These are phyloP conservation scores for Neurospora sp. DNA, from an alignment of 495 filamentous ascomycete species.

Conservation along the genomic window DNA sequence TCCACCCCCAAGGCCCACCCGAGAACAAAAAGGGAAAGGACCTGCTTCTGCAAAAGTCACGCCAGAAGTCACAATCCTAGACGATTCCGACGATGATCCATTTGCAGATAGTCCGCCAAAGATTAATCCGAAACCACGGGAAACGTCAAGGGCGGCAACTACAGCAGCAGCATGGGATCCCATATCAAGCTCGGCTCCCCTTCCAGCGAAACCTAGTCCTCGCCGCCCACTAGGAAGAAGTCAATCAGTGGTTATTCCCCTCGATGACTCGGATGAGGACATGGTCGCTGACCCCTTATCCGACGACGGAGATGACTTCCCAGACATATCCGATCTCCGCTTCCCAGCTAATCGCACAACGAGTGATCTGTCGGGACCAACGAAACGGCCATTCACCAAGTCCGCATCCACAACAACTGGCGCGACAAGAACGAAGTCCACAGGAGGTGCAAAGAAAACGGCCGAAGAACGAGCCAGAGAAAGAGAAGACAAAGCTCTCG, in stretches of 20 bases:
- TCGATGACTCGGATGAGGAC: constrained; percentile 24
- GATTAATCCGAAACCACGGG: not conserved
- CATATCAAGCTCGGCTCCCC: constrained; percentile 38
- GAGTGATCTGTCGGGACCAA: not conserved
- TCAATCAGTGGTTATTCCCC: constrained; percentile 12
- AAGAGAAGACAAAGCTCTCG: constrained; percentile 24
- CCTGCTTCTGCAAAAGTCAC: not conserved
- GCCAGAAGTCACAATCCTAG: not conserved
- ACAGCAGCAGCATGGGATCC: constrained; percentile 33
- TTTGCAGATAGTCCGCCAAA: constrained; percentile 12
- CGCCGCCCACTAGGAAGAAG: constrained; percentile 6
- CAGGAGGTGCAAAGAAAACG: constrained; percentile 16
- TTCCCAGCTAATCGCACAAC: not conserved
- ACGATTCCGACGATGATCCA: constrained; percentile 2
- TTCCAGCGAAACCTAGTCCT: constrained; percentile 5
- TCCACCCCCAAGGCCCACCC: not conserved
- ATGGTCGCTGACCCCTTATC: not conserved
- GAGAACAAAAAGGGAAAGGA: not conserved
- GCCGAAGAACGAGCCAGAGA: constrained; percentile 25
- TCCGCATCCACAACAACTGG: constrained; percentile 5
- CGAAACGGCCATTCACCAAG: not conserved
- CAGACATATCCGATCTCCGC: constrained; percentile 26
- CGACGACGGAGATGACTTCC: constrained; percentile 25
- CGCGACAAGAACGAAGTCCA: not conserved
- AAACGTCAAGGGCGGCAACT: not conserved